Conservation (phyloP, 768 basidiomycete genomes). For the Artomyces pyxidatus region DNA sequence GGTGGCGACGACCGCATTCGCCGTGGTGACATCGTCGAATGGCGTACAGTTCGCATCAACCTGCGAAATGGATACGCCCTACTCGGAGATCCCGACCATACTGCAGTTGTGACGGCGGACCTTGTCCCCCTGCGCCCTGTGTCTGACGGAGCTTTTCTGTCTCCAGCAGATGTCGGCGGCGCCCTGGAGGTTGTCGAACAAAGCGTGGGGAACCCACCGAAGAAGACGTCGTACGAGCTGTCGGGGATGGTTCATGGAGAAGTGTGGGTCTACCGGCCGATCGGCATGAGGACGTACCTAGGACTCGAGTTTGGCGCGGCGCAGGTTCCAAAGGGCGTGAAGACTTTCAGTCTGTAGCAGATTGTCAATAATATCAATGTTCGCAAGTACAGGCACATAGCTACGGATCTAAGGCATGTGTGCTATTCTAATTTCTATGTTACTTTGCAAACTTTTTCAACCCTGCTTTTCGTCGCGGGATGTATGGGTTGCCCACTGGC, state of each 20-base stretch:
- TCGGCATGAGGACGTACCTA: slow-evolving; percentile 31
- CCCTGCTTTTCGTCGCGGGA: too few species aligned
- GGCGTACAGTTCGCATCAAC: slow-evolving; percentile 29
- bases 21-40: slow-evolving; percentile 50
- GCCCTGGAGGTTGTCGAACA: slow-evolving; percentile 48
- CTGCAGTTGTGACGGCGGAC: slow-evolving; percentile 40
- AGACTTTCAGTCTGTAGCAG: not conserved
- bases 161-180: slow-evolving; percentile 32
- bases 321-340: not conserved
- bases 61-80: slow-evolving; percentile 18
- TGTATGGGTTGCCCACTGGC: too few species aligned
- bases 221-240: slow-evolving; percentile 35
- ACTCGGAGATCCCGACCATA: slow-evolving; percentile 49
- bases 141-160: slow-evolving; percentile 27
- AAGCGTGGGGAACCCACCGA: slow-evolving; percentile 34
- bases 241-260: slow-evolving; percentile 38
- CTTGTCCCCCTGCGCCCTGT: slow-evolving; percentile 23
- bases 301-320: slow-evolving; percentile 12
- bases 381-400: too few species aligned
- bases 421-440: too few species aligned
- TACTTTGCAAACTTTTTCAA: too few species aligned
- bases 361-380: too few species aligned
- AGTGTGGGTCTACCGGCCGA: slow-evolving; percentile 50
- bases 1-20: slow-evolving; percentile 45
- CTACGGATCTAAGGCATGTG: too few species aligned